Conservation (phyloP, 768 basidiomycete genomes). For the Botryobasidium botryosum region DNA sequence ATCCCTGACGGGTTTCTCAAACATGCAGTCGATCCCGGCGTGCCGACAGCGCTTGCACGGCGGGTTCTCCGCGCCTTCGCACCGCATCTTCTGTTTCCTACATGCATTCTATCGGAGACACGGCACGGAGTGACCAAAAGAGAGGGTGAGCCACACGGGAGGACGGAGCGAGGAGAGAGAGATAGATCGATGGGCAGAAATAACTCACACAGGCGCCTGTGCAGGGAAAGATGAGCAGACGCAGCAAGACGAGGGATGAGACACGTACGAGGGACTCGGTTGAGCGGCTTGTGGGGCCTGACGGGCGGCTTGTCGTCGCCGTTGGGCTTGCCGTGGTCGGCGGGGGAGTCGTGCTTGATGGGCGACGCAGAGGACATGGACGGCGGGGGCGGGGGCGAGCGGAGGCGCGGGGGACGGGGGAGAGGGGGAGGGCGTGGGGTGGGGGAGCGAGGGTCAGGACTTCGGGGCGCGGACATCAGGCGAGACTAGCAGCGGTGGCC, state of each 20-base stretch:
- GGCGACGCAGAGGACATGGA: too few species aligned
- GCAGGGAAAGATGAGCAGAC: too few species aligned
- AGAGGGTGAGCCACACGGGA: background rate
- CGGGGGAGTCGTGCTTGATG: too few species aligned
- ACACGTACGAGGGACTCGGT: slow-evolving; percentile 69
- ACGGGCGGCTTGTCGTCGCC: slow-evolving; percentile 31
- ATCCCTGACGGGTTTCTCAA: slow-evolving; percentile 84
- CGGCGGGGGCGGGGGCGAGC: too few species aligned
- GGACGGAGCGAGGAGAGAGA: slow-evolving; percentile 10
- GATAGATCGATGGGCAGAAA: background rate
- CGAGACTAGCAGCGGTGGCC: too few species aligned
- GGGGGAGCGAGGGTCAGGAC: too few species aligned
- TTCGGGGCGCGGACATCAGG: too few species aligned
- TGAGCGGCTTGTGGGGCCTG: slow-evolving; percentile 64
- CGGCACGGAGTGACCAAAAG: background rate
- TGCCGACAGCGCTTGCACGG: slow-evolving; percentile 91
- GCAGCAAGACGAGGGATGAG: slow-evolving; percentile 1
- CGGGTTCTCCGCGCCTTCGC: slow-evolving; percentile 89
- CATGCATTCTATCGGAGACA: slow-evolving; percentile 59
- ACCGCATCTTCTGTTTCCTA: slow-evolving; percentile 93
- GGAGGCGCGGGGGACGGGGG: too few species aligned
- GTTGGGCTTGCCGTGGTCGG: too few species aligned
- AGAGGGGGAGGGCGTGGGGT: too few species aligned
- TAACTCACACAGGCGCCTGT: slow-evolving; percentile 63
- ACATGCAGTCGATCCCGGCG: slow-evolving; percentile 78